Conservation (phyloP, 2,329 filamentous ascomycete genomes). For the Bipolaris cookei region DNA sequence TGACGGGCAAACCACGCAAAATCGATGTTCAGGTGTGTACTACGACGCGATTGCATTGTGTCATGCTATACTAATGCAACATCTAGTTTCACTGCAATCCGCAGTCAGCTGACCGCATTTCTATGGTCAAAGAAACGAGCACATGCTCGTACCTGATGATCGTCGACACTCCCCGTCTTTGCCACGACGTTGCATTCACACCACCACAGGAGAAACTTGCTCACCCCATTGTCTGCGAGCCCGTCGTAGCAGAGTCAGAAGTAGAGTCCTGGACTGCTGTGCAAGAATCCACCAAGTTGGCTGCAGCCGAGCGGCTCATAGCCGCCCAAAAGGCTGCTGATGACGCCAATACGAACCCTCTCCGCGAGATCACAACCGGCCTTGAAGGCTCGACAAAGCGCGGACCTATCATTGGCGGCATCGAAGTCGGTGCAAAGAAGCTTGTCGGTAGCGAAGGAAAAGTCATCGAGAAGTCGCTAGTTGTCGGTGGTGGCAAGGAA, state of each 20-base stretch:
- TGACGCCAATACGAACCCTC: constrained; percentile 40
- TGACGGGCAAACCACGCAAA: constrained; percentile 80
- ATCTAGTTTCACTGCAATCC: constrained; percentile 75
- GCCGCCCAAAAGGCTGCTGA: constrained; percentile 25
- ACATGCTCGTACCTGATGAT: constrained; percentile 95
- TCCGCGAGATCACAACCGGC: constrained; percentile 40
- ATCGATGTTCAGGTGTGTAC: constrained; percentile 74
- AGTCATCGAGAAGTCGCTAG: constrained; percentile 61
- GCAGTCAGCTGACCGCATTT: constrained; percentile 76
- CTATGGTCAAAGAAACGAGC: constrained; percentile 90
- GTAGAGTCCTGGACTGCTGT: constrained; percentile 53
- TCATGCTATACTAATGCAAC: constrained; percentile 9
- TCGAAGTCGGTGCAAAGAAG: constrained; percentile 64
- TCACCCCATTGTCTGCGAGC: constrained; percentile 76
- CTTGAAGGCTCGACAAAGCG: constrained; percentile 44
- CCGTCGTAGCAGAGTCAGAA: constrained; percentile 68
- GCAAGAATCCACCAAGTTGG: constrained; percentile 42
- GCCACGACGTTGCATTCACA: constrained; percentile 83
- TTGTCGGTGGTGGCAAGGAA: constrained; percentile 60
- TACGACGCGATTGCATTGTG: constrained; percentile 9
- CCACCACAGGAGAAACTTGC: constrained; percentile 79
- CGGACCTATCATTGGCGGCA: constrained; percentile 60
- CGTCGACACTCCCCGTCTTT: constrained; percentile 85
- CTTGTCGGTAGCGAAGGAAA: constrained; percentile 63
- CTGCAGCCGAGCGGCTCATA: constrained; percentile 35